Evolutionary conservation across 345 rosid species (phyloP).

Genomic region (Laguncularia racemosa): DNA sequence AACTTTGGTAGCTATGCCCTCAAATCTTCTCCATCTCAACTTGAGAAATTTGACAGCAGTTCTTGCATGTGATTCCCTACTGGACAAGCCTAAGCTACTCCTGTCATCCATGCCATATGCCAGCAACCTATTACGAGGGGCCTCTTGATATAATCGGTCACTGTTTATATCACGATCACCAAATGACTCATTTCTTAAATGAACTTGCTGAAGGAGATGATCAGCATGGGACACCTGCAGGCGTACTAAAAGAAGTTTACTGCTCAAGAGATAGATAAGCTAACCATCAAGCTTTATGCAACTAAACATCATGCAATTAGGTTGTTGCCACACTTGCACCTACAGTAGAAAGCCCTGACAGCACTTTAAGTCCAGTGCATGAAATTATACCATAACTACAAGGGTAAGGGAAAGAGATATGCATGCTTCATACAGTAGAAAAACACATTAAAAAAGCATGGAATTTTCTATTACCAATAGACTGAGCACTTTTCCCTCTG

Average conservation of each 20-base stretch:
- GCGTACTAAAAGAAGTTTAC: constrained; percentile 60
- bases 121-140: constrained; percentile 17
- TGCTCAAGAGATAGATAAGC: constrained; percentile 29
- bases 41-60: constrained; percentile 32
- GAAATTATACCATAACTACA: too few relatives aligned
- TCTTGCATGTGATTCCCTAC: constrained; percentile 21
- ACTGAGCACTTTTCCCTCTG: constrained; percentile 25
- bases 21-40: constrained; percentile 77
- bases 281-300: too few relatives aligned
- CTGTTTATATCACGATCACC: constrained; percentile 16
- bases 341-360: too few relatives aligned
- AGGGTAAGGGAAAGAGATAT: background rate
- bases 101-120: constrained; percentile 18
- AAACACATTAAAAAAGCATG: background rate
- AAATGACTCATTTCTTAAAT: constrained; percentile 20
- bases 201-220: constrained; percentile 34
- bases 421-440: background rate
- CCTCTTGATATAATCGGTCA: constrained; percentile 19
- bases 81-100: constrained; percentile 20
- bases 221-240: constrained; percentile 59
- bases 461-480: constrained; percentile 43
- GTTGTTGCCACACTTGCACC: too few relatives aligned
- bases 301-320: too few relatives aligned
- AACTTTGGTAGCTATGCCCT: constrained; percentile 42
- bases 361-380: too few relatives aligned